Conservation (phyloP, 352 stramenopile genomes). For the Phytophthora sp. region DNA sequence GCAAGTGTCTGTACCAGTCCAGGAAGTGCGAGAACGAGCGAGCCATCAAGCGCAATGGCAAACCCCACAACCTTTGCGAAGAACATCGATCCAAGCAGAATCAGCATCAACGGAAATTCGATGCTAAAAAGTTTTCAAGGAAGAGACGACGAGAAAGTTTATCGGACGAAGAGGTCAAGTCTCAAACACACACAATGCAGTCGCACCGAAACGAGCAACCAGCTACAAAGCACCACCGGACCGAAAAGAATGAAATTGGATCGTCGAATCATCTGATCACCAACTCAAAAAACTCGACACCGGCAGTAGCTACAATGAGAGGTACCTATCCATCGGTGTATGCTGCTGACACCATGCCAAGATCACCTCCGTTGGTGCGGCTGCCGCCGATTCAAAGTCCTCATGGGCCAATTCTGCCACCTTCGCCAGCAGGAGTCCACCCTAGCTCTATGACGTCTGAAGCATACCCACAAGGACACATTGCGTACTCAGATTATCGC, state of each 20-base stretch:
- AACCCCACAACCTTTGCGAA: slow-evolving; percentile 81
- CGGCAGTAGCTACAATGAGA: slow-evolving; percentile 10
- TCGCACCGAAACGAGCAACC: not conserved
- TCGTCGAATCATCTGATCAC: not conserved
- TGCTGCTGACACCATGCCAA: not conserved
- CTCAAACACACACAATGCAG: not conserved
- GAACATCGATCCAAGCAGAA: slow-evolving; percentile 82
- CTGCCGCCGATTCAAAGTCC: slow-evolving; percentile 22
- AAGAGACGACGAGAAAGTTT: slow-evolving; percentile 38
- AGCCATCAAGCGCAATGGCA: slow-evolving; percentile 79
- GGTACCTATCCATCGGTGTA: not conserved
- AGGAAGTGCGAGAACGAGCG: slow-evolving; percentile 85
- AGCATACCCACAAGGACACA: slow-evolving; percentile 13
- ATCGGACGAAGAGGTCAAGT: slow-evolving; percentile 25
- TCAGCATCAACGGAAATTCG: slow-evolving; percentile 84
- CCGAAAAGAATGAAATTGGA: slow-evolving; percentile 1
- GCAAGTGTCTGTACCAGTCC: slow-evolving; percentile 79
- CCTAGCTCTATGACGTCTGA: slow-evolving; percentile 6
- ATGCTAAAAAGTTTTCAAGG: slow-evolving; percentile 79
- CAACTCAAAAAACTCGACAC: not conserved
- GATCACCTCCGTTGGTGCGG: slow-evolving; percentile 1
- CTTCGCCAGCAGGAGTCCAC: not conserved
- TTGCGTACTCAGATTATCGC: slow-evolving; percentile 7
- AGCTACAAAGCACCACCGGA: slow-evolving; percentile 7
- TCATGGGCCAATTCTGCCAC: slow-evolving; percentile 7